Conservation (phyloP, 2,329 filamentous ascomycete genomes). For the Uncinocarpus reesii region DNA sequence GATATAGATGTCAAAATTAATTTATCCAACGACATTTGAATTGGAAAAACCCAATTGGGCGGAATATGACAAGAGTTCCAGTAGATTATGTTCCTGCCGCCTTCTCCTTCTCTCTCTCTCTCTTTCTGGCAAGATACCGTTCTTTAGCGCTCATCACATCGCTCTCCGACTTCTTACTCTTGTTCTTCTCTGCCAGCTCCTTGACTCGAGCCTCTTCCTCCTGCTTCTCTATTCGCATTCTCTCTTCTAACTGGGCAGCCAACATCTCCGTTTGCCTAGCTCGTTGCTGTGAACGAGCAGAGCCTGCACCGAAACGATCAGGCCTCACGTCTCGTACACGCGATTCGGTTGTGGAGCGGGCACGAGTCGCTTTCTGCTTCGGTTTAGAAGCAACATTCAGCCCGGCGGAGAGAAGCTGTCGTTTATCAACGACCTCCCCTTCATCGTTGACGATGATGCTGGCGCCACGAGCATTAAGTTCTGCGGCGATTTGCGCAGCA, state of each 20-base stretch:
- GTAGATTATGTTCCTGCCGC: constrained; percentile 20
- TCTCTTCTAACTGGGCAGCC: constrained; percentile 48
- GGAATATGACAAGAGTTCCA: neutral
- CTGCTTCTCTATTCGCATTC: constrained; percentile 45
- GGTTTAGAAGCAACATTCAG: constrained; percentile 51
- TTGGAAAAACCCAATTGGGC: no score
- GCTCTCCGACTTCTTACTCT: constrained; percentile 48
- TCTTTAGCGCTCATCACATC: constrained; percentile 53
- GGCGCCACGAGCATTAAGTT: constrained; percentile 43
- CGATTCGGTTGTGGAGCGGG: constrained; percentile 6
- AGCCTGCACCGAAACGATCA: constrained; percentile 23
- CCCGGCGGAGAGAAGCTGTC: constrained; percentile 51
- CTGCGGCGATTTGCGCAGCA: constrained; percentile 46
- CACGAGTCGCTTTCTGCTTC: constrained; percentile 27
- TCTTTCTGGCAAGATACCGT: constrained; percentile 51
- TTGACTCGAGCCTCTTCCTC: constrained; percentile 47
- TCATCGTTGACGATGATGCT: constrained; percentile 53
- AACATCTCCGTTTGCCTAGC: constrained; percentile 52
- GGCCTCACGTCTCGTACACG: neutral
- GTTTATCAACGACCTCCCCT: constrained; percentile 54
- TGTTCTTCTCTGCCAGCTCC: constrained; percentile 45
- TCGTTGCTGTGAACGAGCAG: constrained; percentile 37
- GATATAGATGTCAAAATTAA: neutral
- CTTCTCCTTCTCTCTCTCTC: constrained; percentile 38
- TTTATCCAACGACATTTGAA: no score